phyloP scores from a whole-genome alignment of 2,329 filamentous ascomycete genomes.

The Colletotrichum musicola region DNA sequence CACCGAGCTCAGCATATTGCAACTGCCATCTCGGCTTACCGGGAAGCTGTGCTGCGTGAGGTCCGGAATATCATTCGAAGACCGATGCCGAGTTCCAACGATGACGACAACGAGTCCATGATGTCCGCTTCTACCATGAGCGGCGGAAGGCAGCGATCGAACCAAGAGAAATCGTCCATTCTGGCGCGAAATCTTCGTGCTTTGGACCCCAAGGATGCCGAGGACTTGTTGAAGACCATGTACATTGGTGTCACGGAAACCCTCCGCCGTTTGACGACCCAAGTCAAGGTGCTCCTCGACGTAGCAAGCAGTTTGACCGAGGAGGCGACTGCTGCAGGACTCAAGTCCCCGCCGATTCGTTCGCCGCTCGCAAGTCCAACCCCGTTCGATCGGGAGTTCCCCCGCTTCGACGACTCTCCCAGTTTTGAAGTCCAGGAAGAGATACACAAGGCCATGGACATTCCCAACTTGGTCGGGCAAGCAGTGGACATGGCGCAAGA shows the following conservation, averaged over 20 bases:
- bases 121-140: conserved; percentile 84
- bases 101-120: conserved; percentile 93
- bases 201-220: conserved; percentile 85
- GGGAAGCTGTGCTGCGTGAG: conserved; percentile 86
- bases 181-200: conserved; percentile 89
- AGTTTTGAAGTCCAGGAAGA: conserved; percentile 75
- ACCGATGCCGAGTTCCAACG: conserved; percentile 90
- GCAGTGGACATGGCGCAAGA: conserved; percentile 86
- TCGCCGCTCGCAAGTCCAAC: conserved; percentile 67
- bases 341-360: conserved; percentile 62
- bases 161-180: conserved; percentile 90
- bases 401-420: conserved; percentile 27
- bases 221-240: conserved; percentile 83
- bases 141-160: conserved; percentile 75
- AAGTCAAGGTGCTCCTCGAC: conserved; percentile 95
- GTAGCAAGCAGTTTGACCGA: conserved; percentile 82
- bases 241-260: conserved; percentile 92
- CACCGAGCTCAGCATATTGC: conserved; percentile 84
- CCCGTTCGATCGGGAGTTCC: conserved; percentile 39
- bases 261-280: conserved; percentile 84
- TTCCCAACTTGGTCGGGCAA: conserved; percentile 82
- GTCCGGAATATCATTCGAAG: conserved; percentile 86
- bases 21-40: conserved; percentile 84
- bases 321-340: conserved; percentile 48
- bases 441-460: conserved; percentile 80